These are phyloP conservation scores for Capsicum baccatum DNA, from an alignment of 257 asterid genomes.

Conservation along the genomic window DNA sequence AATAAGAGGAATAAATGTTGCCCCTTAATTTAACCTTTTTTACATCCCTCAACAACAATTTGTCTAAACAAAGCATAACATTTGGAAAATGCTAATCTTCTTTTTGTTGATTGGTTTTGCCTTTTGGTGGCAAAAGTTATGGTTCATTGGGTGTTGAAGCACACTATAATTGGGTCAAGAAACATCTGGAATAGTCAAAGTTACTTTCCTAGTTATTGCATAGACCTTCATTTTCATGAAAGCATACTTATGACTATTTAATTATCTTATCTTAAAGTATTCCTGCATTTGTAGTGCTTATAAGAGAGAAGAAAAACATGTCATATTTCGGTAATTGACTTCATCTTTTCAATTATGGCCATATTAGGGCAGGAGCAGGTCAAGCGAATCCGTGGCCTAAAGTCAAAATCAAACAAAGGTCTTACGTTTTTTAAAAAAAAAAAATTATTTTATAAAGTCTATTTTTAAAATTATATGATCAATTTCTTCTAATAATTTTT, in stretches of 20 bases:
- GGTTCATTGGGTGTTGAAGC: slow-evolving; percentile 19
- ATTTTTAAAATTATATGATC: too few species aligned
- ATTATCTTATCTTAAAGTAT: slow-evolving; percentile 11
- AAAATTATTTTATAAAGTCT: too few species aligned
- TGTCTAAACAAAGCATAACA: slow-evolving; percentile 29
- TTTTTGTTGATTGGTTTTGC: background rate
- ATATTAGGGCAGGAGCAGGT: too few species aligned
- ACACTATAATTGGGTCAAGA: background rate
- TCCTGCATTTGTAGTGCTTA: background rate
- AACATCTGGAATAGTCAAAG: slow-evolving; percentile 19
- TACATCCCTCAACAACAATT: background rate
- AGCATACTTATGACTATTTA: background rate
- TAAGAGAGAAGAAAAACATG: background rate
- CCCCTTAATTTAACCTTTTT: background rate
- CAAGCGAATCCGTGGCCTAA: too few species aligned
- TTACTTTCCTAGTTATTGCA: background rate
- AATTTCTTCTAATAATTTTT: too few species aligned
- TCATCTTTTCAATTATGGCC: background rate
- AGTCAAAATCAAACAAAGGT: too few species aligned
- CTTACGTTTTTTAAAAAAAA: too few species aligned
- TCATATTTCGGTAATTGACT: background rate
- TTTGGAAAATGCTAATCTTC: background rate
- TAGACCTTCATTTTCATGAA: slow-evolving; percentile 4
- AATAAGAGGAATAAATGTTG: background rate
- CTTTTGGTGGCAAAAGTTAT: background rate